Base-by-base conservation (phyloP, 2,329 filamentous ascomycete genomes). In the Colletotrichum lini region DNA sequence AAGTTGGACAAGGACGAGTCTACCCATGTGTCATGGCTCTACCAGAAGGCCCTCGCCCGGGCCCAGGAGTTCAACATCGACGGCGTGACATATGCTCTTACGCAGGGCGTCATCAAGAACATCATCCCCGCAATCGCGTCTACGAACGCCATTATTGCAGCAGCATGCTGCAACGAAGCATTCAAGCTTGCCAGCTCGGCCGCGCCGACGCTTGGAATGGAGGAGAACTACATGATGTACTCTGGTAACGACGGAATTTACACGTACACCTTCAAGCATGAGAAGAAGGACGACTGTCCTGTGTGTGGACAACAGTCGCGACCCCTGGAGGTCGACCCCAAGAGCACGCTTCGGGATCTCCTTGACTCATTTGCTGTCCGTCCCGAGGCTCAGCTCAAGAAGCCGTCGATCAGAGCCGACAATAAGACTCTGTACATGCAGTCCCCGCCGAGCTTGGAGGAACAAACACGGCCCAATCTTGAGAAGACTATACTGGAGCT, bases 181-280 rank as follows among this genome's bases (percentile, higher is more conserved):
- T 91, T 98, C 84, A 99, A 99, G 84, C 94, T 99, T 73, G 93
- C 93, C 52, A 97, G 94, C 16, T 90, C 88, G 59, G 90, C 92
- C 47, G 96, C 96, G 42, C 94, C 96, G 0, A 92, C 91, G 74
- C 86, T 99, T 18, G 93, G 93, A 15, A 86, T 90, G 73, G 91
- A 92, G 54, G 92, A 92, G 67, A 97, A 98, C 80, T 99, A 99
- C 84, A 98, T 98, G 95, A 98, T 98, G 94, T 99, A 99, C 82
- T 98, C 94, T 15, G 96, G 97, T 57, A 95, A 98, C 78, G 96
- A 97, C 78, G 90, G 93, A 75, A 93, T 99, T 75, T 99, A 99
- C 84, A 99, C 96, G 0, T 98, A 98, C 82, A 99, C 96, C 0
- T 99, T 98, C 80, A 92, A 95, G 78, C 95, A 98, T 78, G 93